Conservation (phyloP, 805 yeast genomes). For the Starmerella davenportii region DNA sequence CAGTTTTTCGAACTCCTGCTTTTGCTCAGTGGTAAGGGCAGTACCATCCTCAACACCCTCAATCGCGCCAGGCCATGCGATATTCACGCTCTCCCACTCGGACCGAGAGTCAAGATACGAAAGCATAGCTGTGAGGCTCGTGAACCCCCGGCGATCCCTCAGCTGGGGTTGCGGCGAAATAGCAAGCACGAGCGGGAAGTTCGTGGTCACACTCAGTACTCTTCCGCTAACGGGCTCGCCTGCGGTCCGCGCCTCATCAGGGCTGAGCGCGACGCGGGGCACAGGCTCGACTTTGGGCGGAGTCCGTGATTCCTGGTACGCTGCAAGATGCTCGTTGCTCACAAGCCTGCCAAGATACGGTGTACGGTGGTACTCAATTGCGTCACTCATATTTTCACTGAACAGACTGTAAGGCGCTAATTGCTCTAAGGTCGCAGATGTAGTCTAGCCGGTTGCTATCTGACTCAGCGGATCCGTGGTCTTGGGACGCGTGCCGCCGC, state of each 20-base stretch:
- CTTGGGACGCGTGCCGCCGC: too few species aligned
- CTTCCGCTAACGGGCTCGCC: conserved; percentile 41
- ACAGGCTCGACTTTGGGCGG: background rate
- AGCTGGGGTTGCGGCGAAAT: conserved; percentile 25
- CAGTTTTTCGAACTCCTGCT: conserved; percentile 28
- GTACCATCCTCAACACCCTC: conserved; percentile 16
- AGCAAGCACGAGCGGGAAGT: conserved; percentile 36
- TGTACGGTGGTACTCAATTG: conserved; percentile 15
- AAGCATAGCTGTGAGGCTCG: conserved; percentile 66
- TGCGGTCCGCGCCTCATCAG: conserved; percentile 10
- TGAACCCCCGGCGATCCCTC: conserved; percentile 48
- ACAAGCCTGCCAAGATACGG: conserved; percentile 17
- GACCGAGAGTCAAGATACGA: conserved; percentile 34
- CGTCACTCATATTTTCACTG: background rate
- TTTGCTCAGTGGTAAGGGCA: conserved; percentile 35
- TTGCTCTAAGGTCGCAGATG: too few species aligned
- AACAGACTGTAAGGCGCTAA: too few species aligned
- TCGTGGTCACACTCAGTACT: conserved; percentile 47
- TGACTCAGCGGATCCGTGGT: background rate
- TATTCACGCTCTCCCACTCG: conserved; percentile 70
- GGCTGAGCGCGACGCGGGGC: conserved; percentile 11
- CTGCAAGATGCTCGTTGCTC: conserved; percentile 12
- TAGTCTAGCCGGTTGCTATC: background rate
- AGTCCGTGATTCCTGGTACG: conserved; percentile 4
- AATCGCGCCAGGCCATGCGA: conserved; percentile 95